Evolutionary conservation across 2,329 filamentous ascomycete species (phyloP), one percentile per base, ranked within the genome.

Genomic region (Bimuria novae-zelandiae): DNA sequence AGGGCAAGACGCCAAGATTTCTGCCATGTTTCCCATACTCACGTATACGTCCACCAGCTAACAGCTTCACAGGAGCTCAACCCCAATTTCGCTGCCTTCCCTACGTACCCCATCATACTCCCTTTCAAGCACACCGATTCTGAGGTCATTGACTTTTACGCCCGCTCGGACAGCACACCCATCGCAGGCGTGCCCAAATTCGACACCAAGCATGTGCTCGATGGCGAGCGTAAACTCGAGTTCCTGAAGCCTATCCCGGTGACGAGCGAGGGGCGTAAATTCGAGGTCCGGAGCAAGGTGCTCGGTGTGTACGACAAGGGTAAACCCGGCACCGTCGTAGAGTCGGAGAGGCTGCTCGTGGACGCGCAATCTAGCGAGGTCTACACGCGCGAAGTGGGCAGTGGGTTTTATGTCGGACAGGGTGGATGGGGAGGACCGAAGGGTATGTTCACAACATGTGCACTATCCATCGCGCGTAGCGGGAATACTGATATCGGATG

Each of bases 281-380:
- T 95, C 73, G 88, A 94, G 79, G 77, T 89, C 57, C 84, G 89
- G 63, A 86, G 82, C 67, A 92, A 88, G 71, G 89, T 95, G 21
- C 74, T 95, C 17, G 91, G 90, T 45, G 89, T 95, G 32, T 95
- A 94, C 74, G 91, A 96, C 78, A 96, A 95, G 80, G 91, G 91
- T 65, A 89, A 89, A 62, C 84, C 90, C 0, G 89, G 89, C 52
- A 89, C 87, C 8, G 90, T 96, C 1, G 80, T 94, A 33, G 90
- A 95, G 76, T 88, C 85, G 4, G 88, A 95, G 79, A 84, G 85
- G 57, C 81, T 88, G 50, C 82, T 95, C 40, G 89, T 94, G 19
- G 89, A 95, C 61, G 83, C 79, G 49, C 77, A 77, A 53, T 84
- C 75, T 2, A 87, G 85, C 23, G 89, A 93, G 56, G 82, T 89